Conservation (phyloP, 495 filamentous ascomycete species). For the Penicillium coffeae region DNA sequence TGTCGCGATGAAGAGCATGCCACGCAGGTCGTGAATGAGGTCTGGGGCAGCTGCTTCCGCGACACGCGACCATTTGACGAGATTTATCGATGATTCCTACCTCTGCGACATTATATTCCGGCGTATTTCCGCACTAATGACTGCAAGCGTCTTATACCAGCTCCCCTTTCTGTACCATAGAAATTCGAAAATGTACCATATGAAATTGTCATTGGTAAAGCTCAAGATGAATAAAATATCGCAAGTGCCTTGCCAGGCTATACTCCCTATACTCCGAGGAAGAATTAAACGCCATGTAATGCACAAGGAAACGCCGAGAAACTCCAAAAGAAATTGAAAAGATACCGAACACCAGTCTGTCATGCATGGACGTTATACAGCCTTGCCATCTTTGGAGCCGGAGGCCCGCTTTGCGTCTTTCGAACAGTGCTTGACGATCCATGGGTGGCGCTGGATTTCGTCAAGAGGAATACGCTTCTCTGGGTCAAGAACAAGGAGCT, state of each 20-base stretch:
- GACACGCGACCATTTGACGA: constrained; percentile 96
- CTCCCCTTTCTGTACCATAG: constrained; percentile 21
- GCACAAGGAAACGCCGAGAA: constrained; percentile 5
- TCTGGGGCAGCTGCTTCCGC: constrained; percentile 93
- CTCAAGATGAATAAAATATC: constrained; percentile 22
- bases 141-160: constrained; percentile 5
- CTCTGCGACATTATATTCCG: background rate
- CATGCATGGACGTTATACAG: constrained; percentile 22
- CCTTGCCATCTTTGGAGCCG: constrained; percentile 36
- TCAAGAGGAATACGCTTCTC: constrained; percentile 89
- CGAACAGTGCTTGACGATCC: constrained; percentile 94
- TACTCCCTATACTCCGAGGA: constrained; percentile 14
- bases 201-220: constrained; percentile 18
- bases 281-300: too few relatives aligned
- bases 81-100: constrained; percentile 71
- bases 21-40: constrained; percentile 83
- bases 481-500: constrained; percentile 91
- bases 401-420: constrained; percentile 59
- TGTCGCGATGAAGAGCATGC: constrained; percentile 88
- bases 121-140: constrained; percentile 4
- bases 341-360: constrained; percentile 21
- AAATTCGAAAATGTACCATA: constrained; percentile 23
- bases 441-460: constrained; percentile 86
- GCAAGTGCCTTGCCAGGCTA: constrained; percentile 10
- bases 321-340: constrained; percentile 13